phyloP scores from a whole-genome alignment of 2,329 filamentous ascomycete genomes.

The Cordyceps cateniannulata region DNA sequence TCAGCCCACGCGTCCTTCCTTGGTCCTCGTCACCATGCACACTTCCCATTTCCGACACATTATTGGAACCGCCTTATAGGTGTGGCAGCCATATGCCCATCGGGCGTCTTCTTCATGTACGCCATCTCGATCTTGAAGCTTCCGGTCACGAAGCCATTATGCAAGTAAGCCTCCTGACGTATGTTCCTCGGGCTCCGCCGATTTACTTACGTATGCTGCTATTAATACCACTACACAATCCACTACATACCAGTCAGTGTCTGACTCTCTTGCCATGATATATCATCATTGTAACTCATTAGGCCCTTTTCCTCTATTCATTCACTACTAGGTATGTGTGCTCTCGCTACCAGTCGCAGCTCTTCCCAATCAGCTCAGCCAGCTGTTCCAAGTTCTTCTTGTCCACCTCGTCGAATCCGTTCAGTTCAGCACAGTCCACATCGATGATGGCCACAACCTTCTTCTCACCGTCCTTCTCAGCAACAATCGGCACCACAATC shows the following conservation, averaged over 20 bases:
- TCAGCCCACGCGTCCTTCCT: not conserved
- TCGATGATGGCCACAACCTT: slow-evolving; percentile 71
- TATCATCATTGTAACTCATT: not conserved
- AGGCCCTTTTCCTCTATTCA: not conserved
- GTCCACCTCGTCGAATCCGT: slow-evolving; percentile 66
- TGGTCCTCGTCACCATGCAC: not conserved
- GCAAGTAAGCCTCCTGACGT: slow-evolving; percentile 1
- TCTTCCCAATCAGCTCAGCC: slow-evolving; percentile 49
- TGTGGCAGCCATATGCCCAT: not conserved
- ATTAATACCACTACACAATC: not conserved
- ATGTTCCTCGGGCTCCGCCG: not conserved
- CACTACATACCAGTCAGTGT: not conserved
- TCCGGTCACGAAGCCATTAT: not conserved
- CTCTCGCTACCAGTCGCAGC: slow-evolving; percentile 59
- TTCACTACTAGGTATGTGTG: too few species aligned
- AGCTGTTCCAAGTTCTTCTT: slow-evolving; percentile 58
- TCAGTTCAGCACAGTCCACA: slow-evolving; percentile 62
- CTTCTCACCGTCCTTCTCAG: slow-evolving; percentile 22
- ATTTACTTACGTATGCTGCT: slow-evolving; percentile 1
- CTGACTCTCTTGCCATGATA: not conserved
- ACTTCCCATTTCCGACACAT: not conserved
- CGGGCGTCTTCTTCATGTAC: not conserved
- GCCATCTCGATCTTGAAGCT: slow-evolving; percentile 6
- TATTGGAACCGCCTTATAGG: not conserved
- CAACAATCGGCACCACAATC: slow-evolving; percentile 70